phyloP scores from a whole-genome alignment of 768 basidiomycete species.

The Leccinum aurantiacum region DNA sequence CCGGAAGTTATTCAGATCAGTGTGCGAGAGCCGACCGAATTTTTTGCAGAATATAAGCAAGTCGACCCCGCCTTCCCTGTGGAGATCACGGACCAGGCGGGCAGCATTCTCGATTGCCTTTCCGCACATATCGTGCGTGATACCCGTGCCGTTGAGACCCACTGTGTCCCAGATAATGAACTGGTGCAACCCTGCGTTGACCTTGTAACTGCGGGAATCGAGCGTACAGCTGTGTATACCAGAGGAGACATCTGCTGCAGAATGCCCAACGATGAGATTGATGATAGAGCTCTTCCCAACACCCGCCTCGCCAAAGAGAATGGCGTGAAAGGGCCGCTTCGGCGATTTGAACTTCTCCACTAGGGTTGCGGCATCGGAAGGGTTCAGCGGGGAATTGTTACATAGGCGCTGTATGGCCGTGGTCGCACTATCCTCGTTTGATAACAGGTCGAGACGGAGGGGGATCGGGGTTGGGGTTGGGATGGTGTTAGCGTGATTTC shows the following conservation, averaged over 20 bases:
- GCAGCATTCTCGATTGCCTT: constrained; percentile 28
- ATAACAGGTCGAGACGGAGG: constrained; percentile 20
- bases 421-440: not conserved
- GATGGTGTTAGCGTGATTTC: constrained; percentile 2
- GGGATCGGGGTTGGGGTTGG: constrained; percentile 9
- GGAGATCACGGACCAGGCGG: constrained; percentile 31
- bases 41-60: constrained; percentile 40
- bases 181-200: constrained; percentile 18
- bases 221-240: constrained; percentile 36
- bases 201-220: constrained; percentile 21
- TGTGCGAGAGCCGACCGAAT: constrained; percentile 28
- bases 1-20: constrained; percentile 34
- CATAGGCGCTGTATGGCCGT: constrained; percentile 11
- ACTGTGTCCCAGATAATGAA: constrained; percentile 35
- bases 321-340: constrained; percentile 25
- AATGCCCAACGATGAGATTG: constrained; percentile 36
- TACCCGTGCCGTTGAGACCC: constrained; percentile 26
- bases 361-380: constrained; percentile 12
- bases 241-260: constrained; percentile 27
- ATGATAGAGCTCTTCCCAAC: constrained; percentile 42
- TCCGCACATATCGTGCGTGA: constrained; percentile 6
- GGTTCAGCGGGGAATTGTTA: constrained; percentile 12
- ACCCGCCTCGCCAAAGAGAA: constrained; percentile 44
- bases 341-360: constrained; percentile 13
- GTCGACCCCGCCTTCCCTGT: constrained; percentile 34